Evolutionary conservation across 768 basidiomycete genomes (phyloP).

Genomic region (Termitomyces sp.): DNA sequence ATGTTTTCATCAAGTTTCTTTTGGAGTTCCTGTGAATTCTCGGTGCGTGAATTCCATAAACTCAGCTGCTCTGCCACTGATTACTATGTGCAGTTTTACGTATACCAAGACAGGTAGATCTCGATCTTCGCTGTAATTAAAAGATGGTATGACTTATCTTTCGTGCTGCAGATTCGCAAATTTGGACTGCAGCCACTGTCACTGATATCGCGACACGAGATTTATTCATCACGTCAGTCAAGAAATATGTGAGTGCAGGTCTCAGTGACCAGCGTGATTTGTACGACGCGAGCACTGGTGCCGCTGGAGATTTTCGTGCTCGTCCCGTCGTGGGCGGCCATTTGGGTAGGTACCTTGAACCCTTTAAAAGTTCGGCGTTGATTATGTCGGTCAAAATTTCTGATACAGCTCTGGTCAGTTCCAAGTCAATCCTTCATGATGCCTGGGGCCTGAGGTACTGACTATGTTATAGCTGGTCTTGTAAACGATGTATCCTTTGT

Average conservation of each 20-base stretch:
- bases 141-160: not conserved
- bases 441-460: not conserved
- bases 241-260: conserved; percentile 44
- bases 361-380: not conserved
- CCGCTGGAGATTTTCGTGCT: conserved; percentile 44
- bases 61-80: not conserved
- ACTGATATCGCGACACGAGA: conserved; percentile 41
- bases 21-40: conserved; percentile 45
- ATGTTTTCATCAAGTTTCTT: conserved; percentile 24
- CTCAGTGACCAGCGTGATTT: conserved; percentile 41
- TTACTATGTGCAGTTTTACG: conserved; percentile 30
- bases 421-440: not conserved
- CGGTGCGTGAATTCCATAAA: conserved; percentile 22
- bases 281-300: conserved; percentile 51
- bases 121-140: not conserved
- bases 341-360: conserved; percentile 26
- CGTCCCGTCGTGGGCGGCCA: conserved; percentile 57
- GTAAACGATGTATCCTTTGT: not conserved
- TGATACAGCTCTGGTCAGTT: conserved; percentile 14
- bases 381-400: not conserved
- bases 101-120: conserved; percentile 50
- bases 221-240: conserved; percentile 44
- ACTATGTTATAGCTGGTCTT: conserved; percentile 3
- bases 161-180: conserved; percentile 44
- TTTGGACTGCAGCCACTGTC: conserved; percentile 51